These are phyloP conservation scores for Singerocomus inundabilis DNA, from an alignment of 1,284 basidiomycete species.

Conservation along the genomic window DNA sequence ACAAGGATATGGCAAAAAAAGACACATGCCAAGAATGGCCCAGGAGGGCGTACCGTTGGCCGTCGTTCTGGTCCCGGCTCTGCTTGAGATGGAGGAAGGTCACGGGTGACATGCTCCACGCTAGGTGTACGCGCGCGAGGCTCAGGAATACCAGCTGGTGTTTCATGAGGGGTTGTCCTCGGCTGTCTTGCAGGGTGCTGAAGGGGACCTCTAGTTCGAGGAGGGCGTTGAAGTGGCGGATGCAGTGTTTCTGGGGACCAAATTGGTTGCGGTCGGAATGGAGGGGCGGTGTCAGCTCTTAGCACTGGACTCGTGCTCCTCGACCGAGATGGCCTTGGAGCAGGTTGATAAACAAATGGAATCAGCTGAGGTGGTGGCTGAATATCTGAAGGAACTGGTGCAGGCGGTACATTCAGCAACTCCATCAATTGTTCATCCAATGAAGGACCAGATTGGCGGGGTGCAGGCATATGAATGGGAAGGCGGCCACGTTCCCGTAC, in stretches of 20 bases:
- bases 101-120: conserved; percentile 1
- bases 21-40: conserved; percentile 21
- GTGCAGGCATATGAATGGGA: conserved; percentile 42
- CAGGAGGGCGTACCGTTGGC: conserved; percentile 25
- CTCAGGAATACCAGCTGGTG: conserved; percentile 14
- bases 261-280: conserved; percentile 10
- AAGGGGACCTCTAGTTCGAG: conserved; percentile 10
- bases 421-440: conserved; percentile 60
- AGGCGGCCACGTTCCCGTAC: conserved; percentile 25
- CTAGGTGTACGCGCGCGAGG: conserved; percentile 11
- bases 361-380: conserved; percentile 53
- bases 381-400: conserved; percentile 39
- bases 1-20: neutral
- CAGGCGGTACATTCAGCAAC: conserved; percentile 47
- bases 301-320: conserved; percentile 43
- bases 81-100: conserved; percentile 13
- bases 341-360: conserved; percentile 54
- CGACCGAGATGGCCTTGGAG: conserved; percentile 39
- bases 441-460: conserved; percentile 44
- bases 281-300: conserved; percentile 24
- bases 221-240: conserved; percentile 12
- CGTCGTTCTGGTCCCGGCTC: conserved; percentile 17
- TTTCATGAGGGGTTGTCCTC: neutral
- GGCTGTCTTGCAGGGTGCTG: neutral
- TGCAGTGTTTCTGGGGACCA: conserved; percentile 25